These are phyloP conservation scores for Tephrocybe sp. DNA, from an alignment of 768 basidiomycete genomes.

Conservation along the genomic window DNA sequence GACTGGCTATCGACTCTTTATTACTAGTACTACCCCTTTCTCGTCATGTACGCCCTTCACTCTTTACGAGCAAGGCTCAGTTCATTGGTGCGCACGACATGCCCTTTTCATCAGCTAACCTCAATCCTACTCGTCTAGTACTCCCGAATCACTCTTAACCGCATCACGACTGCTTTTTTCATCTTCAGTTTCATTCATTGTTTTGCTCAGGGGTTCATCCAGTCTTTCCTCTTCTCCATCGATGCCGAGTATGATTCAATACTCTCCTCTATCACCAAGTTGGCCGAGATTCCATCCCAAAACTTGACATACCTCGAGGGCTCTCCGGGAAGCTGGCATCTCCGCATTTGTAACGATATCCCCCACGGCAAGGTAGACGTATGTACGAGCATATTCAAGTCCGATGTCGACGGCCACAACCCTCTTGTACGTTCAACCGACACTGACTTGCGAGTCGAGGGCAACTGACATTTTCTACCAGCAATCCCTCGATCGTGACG, in stretches of 20 bases:
- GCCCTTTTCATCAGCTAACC: not conserved
- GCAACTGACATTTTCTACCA: too few species aligned
- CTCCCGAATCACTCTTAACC: constrained; percentile 35
- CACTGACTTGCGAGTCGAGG: too few species aligned
- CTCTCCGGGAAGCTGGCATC: constrained; percentile 21
- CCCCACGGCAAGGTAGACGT: constrained; percentile 32
- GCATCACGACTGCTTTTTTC: constrained; percentile 46
- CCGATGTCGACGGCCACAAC: constrained; percentile 15
- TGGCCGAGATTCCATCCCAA: constrained; percentile 30
- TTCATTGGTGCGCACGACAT: constrained; percentile 4
- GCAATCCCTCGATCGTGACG: too few species aligned
- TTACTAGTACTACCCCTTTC: not conserved
- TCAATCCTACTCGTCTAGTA: constrained; percentile 22
- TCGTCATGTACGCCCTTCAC: not conserved
- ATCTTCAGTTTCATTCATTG: constrained; percentile 49
- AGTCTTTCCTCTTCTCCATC: constrained; percentile 44
- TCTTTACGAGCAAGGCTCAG: not conserved
- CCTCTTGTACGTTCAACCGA: constrained; percentile 4
- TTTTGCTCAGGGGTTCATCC: constrained; percentile 49
- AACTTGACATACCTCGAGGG: constrained; percentile 38
- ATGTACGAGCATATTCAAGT: constrained; percentile 35
- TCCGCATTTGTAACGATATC: constrained; percentile 45
- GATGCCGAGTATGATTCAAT: constrained; percentile 40
- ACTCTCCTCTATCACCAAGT: constrained; percentile 33
- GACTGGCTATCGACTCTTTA: not conserved